Evolutionary conservation across 192 early-diverging fungal genomes (phyloP).

Genomic region (Backusella luteola): DNA sequence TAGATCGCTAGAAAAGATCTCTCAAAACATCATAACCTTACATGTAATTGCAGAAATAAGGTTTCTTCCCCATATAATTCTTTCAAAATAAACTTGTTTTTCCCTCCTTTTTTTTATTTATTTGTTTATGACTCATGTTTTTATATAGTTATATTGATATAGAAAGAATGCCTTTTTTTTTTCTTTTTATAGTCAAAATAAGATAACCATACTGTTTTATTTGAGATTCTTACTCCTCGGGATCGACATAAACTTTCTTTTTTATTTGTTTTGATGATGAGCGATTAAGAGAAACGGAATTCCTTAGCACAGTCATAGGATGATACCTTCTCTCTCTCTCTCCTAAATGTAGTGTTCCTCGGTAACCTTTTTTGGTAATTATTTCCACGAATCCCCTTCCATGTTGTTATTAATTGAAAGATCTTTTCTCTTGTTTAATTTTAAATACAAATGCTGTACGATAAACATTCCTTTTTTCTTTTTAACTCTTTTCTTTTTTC

Average conservation of each 20-base stretch:
- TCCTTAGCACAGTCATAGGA: background rate
- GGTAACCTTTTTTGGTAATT: background rate
- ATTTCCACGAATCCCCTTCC: background rate
- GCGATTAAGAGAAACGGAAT: background rate
- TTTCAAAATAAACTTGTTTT: background rate
- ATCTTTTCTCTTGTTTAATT: background rate
- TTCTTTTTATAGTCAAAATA: background rate
- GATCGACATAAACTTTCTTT: background rate
- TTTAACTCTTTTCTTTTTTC: background rate
- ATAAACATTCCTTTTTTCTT: background rate
- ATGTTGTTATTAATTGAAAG: background rate
- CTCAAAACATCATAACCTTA: background rate
- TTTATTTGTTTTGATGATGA: background rate
- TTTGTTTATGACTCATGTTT: background rate
- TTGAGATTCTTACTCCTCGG: background rate
- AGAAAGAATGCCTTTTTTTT: background rate
- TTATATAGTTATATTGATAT: background rate
- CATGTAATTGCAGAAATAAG: background rate
- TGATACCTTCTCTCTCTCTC: background rate
- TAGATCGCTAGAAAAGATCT: background rate
- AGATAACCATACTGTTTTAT: background rate
- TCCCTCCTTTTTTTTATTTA: slow-evolving; percentile 1
- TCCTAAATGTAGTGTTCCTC: background rate
- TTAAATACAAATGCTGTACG: background rate
- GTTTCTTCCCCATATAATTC: slow-evolving; percentile 7